These are phyloP conservation scores for Anthracocystis panici-leucophaei DNA, from an alignment of 1,284 basidiomycete species.

Conservation along the genomic window DNA sequence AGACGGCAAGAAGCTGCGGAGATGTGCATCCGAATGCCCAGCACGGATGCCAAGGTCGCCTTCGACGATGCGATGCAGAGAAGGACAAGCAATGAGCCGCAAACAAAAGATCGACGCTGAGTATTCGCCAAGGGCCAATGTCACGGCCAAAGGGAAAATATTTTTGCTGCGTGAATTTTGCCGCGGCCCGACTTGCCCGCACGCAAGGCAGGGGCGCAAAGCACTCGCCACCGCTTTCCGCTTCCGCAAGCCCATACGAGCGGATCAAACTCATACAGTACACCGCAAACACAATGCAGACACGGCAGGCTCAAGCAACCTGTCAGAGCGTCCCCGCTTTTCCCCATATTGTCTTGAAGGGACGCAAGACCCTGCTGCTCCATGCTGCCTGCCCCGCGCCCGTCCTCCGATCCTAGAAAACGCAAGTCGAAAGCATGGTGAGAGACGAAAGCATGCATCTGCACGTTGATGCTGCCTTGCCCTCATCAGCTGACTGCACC, in stretches of 20 bases:
- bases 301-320: constrained; percentile 5
- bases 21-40: neutral
- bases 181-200: constrained; percentile 24
- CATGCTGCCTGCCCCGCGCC: too few relatives aligned
- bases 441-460: neutral
- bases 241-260: constrained; percentile 19
- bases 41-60: neutral
- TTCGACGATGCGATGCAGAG: neutral
- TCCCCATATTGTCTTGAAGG: constrained; percentile 13
- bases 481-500: neutral
- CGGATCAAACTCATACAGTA: constrained; percentile 13
- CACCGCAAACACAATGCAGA: constrained; percentile 16
- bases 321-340: constrained; percentile 12
- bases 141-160: neutral
- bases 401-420: neutral
- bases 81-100: neutral
- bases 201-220: neutral
- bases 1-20: neutral
- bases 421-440: neutral
- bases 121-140: constrained; percentile 23
- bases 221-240: constrained; percentile 8
- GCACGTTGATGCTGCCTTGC: neutral
- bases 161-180: constrained; percentile 23
- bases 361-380: neutral
- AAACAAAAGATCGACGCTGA: neutral